Evolutionary conservation across 495 filamentous ascomycete species (phyloP).

Genomic region (Aspergillus cristatus): DNA sequence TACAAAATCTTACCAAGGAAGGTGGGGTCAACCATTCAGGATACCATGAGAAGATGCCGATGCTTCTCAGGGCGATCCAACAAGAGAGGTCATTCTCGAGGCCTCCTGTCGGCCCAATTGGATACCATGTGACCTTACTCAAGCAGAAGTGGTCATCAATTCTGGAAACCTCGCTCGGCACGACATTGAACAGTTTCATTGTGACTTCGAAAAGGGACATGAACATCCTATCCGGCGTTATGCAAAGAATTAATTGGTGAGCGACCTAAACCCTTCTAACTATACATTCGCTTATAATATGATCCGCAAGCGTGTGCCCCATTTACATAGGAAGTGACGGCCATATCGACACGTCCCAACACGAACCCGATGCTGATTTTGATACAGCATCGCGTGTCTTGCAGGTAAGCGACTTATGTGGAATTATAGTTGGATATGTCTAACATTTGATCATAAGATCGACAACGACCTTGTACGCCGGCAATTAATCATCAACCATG

Average conservation of each 20-base stretch:
- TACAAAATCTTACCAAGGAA: conserved; percentile 44
- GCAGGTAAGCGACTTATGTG: conserved; percentile 33
- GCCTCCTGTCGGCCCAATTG: conserved; percentile 79
- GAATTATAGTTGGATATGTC: not conserved
- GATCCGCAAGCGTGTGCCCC: conserved; percentile 35
- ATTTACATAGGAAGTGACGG: conserved; percentile 57
- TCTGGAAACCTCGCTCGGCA: conserved; percentile 64
- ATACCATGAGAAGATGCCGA: conserved; percentile 53
- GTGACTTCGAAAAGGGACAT: conserved; percentile 68
- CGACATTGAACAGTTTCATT: conserved; percentile 61
- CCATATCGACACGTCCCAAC: conserved; percentile 49
- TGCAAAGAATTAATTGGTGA: conserved; percentile 50
- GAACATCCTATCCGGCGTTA: conserved; percentile 48
- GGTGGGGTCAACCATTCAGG: conserved; percentile 39
- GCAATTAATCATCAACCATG: conserved; percentile 72
- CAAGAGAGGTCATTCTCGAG: conserved; percentile 54
- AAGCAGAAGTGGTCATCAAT: conserved; percentile 80
- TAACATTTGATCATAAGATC: conserved; percentile 40
- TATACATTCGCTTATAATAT: conserved; percentile 12
- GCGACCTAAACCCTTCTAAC: conserved; percentile 2
- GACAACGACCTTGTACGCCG: conserved; percentile 68
- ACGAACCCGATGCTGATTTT: conserved; percentile 64
- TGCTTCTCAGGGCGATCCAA: conserved; percentile 57
- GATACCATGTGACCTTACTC: conserved; percentile 59
- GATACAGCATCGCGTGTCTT: conserved; percentile 73